phyloP scores from a whole-genome alignment of 306 rosid species.

The Begonia masoniana region DNA sequence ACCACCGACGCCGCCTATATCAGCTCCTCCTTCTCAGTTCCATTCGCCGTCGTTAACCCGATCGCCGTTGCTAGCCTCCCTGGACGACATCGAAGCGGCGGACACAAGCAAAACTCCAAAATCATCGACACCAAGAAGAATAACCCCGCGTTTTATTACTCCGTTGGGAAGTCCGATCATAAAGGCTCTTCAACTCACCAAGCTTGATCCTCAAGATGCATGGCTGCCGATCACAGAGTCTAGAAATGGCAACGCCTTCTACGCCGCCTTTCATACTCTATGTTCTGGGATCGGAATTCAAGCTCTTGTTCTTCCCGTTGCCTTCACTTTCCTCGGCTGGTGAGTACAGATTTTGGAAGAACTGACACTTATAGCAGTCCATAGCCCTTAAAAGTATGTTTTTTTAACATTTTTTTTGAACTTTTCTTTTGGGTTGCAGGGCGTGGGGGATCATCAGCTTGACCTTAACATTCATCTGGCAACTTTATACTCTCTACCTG shows the following conservation, averaged over 20 bases:
- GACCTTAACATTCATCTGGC: conserved; percentile 39
- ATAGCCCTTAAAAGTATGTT: not conserved
- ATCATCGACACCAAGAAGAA: conserved; percentile 1
- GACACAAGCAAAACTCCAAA: conserved; percentile 1
- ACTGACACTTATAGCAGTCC: not conserved
- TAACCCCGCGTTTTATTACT: conserved; percentile 10
- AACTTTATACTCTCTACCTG: conserved; percentile 32
- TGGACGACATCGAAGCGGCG: conserved; percentile 1
- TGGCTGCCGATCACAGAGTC: conserved; percentile 61
- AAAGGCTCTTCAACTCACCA: conserved; percentile 6
- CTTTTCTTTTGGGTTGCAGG: conserved; percentile 11
- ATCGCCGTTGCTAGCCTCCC: conserved; percentile 7
- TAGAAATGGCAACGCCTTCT: conserved; percentile 35
- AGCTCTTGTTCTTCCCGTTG: conserved; percentile 43
- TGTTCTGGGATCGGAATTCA: conserved; percentile 51
- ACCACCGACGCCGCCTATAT: not conserved
- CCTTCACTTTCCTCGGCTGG: conserved; percentile 54
- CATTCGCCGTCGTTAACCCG: conserved; percentile 15
- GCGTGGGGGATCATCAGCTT: conserved; percentile 33
- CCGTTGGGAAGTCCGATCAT: conserved; percentile 13
- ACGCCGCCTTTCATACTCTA: conserved; percentile 41
- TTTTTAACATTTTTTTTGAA: not conserved
- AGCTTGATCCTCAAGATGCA: conserved; percentile 20
- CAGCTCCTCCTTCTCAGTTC: conserved; percentile 12
- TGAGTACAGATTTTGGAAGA: conserved; percentile 2